Percentiles rank a stretch among this genome's conserved stretches.
Conservation (phyloP, 139 green algal species). For the Volvox reticuliferus region DNA sequence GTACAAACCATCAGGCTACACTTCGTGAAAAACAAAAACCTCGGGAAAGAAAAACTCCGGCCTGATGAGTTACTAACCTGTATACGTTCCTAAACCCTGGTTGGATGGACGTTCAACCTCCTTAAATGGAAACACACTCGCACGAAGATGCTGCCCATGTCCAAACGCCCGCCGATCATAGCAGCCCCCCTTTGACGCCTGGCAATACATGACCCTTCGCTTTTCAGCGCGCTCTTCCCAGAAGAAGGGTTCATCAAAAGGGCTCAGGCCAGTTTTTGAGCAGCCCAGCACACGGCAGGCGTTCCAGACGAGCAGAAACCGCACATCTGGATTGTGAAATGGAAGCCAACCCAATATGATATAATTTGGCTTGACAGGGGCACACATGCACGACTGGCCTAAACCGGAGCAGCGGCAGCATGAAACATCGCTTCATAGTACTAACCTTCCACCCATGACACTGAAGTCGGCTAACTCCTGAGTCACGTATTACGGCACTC, state of each 20-base stretch:
- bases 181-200: not conserved
- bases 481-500: not conserved
- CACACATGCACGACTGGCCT: not conserved
- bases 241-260: not conserved
- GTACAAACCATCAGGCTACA: not conserved
- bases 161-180: not conserved
- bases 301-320: not conserved
- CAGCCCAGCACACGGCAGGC: not conserved
- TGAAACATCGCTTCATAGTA: not conserved
- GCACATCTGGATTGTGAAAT: not conserved
- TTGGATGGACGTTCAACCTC: not conserved
- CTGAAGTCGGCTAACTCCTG: not conserved
- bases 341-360: not conserved
- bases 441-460: not conserved
- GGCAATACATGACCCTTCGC: slow-evolving; percentile 25
- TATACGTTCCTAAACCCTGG: not conserved
- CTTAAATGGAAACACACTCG: not conserved
- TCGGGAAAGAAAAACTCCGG: not conserved
- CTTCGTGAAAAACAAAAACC: not conserved
- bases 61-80: not conserved
- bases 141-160: not conserved
- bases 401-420: not conserved
- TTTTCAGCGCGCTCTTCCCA: slow-evolving; percentile 13
- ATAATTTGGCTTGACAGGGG: not conserved
- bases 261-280: not conserved